phyloP scores from a whole-genome alignment of 2,329 filamentous ascomycete species.

The Sarocladium oryzae region DNA sequence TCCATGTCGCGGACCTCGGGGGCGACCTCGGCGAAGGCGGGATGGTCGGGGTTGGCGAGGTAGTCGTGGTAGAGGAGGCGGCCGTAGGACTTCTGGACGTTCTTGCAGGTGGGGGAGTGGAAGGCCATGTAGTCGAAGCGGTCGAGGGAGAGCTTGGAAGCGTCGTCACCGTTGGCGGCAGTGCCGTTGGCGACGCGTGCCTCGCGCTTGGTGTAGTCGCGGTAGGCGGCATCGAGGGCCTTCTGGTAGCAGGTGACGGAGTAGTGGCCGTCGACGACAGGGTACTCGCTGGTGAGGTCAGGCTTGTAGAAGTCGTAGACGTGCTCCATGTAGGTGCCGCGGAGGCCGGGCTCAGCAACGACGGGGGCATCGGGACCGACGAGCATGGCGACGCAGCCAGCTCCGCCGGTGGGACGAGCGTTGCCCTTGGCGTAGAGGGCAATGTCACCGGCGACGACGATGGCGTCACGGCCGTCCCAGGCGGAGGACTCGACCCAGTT shows the following conservation, averaged over 20 bases:
- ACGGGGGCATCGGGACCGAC: conserved; percentile 73
- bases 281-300: conserved; percentile 81
- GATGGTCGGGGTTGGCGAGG: conserved; percentile 59
- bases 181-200: conserved; percentile 52
- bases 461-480: conserved; percentile 77
- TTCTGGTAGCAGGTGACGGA: conserved; percentile 76
- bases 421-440: conserved; percentile 79
- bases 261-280: conserved; percentile 78
- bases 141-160: conserved; percentile 59
- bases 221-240: conserved; percentile 75
- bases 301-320: conserved; percentile 90
- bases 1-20: conserved; percentile 71
- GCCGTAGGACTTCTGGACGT: conserved; percentile 78
- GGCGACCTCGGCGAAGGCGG: conserved; percentile 67
- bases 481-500: conserved; percentile 84
- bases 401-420: conserved; percentile 74
- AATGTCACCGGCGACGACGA: conserved; percentile 77
- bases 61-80: conserved; percentile 84
- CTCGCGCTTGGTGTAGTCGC: conserved; percentile 72
- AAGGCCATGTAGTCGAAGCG: conserved; percentile 80
- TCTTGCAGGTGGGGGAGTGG: conserved; percentile 82
- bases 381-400: conserved; percentile 71
- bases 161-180: conserved; percentile 40
- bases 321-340: conserved; percentile 75
- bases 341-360: conserved; percentile 70